Evolutionary conservation across 805 yeast species (phyloP).

Genomic region (Candida sphagnicola): DNA sequence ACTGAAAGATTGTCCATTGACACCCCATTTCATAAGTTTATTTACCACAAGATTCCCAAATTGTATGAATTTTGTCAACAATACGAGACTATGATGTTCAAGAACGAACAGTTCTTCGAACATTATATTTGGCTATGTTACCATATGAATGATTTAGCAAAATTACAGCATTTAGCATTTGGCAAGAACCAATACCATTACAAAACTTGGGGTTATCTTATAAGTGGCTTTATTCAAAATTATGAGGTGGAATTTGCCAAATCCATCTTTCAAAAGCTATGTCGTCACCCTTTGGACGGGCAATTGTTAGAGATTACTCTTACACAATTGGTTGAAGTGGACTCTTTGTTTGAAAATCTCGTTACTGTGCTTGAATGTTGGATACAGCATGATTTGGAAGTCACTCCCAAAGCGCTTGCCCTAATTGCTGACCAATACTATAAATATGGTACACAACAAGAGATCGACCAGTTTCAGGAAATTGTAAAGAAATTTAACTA

Average conservation of each 20-base stretch:
- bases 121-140: constrained; percentile 32
- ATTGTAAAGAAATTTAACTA: constrained; percentile 16
- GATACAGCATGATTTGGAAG: constrained; percentile 20
- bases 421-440: constrained; percentile 25
- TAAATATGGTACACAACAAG: constrained; percentile 25
- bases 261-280: constrained; percentile 20
- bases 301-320: constrained; percentile 24
- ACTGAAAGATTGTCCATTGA: constrained; percentile 4
- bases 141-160: constrained; percentile 28
- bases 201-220: constrained; percentile 22
- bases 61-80: constrained; percentile 17
- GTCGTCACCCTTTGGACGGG: constrained; percentile 18
- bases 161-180: constrained; percentile 4
- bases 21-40: constrained; percentile 9
- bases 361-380: constrained; percentile 21
- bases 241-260: constrained; percentile 32
- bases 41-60: constrained; percentile 17
- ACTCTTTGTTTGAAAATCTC: constrained; percentile 29
- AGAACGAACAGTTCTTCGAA: constrained; percentile 16
- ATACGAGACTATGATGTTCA: constrained; percentile 13
- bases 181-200: constrained; percentile 12
- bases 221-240: constrained; percentile 26
- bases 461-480: constrained; percentile 18
- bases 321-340: constrained; percentile 19
- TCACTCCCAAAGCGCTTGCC: constrained; percentile 24